Base-by-base conservation (phyloP, 148 eudicot genomes). In the Persicaria tinctoria region DNA sequence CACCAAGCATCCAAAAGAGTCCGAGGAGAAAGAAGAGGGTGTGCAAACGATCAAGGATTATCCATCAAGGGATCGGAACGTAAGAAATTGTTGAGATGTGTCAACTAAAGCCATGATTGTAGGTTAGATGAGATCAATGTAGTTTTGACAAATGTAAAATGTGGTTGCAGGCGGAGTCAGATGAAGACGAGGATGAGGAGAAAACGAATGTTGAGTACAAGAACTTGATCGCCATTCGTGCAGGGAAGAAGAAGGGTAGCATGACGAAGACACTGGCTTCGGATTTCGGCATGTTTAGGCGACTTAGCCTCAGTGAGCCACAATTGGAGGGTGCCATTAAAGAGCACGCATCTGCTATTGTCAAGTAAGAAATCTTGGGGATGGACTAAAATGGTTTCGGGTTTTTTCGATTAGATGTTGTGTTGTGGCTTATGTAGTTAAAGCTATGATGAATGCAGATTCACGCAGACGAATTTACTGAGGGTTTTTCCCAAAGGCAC, bases 401-500 rank as follows among this genome's bases (percentile, higher is more conserved):
- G 11, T 53, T 16, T 53, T 16, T 53, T 53, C n/a, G 57, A 53
- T 16, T 53, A 16, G 57, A 1, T 1, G 17, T 6, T 6, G 14
- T 27, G 46, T 6, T 6, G 14, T 27, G 47, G 16, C n/a, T 32
- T 68, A 68, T 41, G 3, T 38, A 13, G 3, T 1, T 68, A n/a
- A n/a, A 11, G 9, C 10, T 50, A 71, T n/a, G 23, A 53, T 41
- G 14, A 14, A 7, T 46, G 9, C 70, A 91, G 97, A 79, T 89
- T 91, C 82, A 91, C 93, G 5, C 93, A 85, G 73, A 76, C 78
- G 75, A 89, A 91, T 77, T 68, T 91, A 17, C 87, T 91, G 17
- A 91, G 93, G 79, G 74, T 89, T 47, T 91, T 80, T 75, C 97
- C 97, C 0, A 89, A 85, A 78, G 90, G 89, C 2, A 64, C 83